A percentile compares a stretch with the other conserved stretches of the same genome.
phyloP scores from a whole-genome alignment of 1,139 yeast species.

The Candida gigantensis region DNA sequence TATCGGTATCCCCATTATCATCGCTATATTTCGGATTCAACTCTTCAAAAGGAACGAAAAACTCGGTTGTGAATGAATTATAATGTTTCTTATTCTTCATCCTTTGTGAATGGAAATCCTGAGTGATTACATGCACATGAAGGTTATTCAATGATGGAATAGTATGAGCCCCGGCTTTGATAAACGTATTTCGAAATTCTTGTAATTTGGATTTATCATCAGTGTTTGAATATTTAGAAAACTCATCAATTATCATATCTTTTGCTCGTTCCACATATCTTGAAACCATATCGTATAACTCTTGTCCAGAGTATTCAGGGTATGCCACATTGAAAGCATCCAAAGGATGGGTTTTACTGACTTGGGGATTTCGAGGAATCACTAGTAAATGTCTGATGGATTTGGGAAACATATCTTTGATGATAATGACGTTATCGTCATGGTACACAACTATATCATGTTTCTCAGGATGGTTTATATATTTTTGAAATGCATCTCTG shows the following conservation, averaged over 20 bases:
- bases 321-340: slow-evolving; percentile 43
- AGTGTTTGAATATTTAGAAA: slow-evolving; percentile 21
- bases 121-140: slow-evolving; percentile 72
- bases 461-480: slow-evolving; percentile 33
- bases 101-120: slow-evolving; percentile 55
- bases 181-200: slow-evolving; percentile 33
- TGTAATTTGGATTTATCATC: slow-evolving; percentile 13
- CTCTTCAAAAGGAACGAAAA: slow-evolving; percentile 57
- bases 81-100: slow-evolving; percentile 69
- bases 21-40: slow-evolving; percentile 17
- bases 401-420: slow-evolving; percentile 67
- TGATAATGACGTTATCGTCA: slow-evolving; percentile 56
- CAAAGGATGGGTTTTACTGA: slow-evolving; percentile 54
- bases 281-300: slow-evolving; percentile 31
- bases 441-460: slow-evolving; percentile 33
- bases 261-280: slow-evolving; percentile 47
- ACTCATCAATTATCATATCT: slow-evolving; percentile 36
- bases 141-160: slow-evolving; percentile 69
- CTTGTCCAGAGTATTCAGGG: slow-evolving; percentile 16
- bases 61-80: slow-evolving; percentile 66
- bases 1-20: background rate
- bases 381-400: slow-evolving; percentile 61
- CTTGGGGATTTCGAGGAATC: slow-evolving; percentile 49
- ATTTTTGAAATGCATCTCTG: slow-evolving; percentile 33
- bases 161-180: slow-evolving; percentile 69